Evolutionary conservation across 2,329 filamentous ascomycete species (phyloP), one percentile per base, ranked within the genome.

Genomic region (Zymoseptoria ardabiliae): DNA sequence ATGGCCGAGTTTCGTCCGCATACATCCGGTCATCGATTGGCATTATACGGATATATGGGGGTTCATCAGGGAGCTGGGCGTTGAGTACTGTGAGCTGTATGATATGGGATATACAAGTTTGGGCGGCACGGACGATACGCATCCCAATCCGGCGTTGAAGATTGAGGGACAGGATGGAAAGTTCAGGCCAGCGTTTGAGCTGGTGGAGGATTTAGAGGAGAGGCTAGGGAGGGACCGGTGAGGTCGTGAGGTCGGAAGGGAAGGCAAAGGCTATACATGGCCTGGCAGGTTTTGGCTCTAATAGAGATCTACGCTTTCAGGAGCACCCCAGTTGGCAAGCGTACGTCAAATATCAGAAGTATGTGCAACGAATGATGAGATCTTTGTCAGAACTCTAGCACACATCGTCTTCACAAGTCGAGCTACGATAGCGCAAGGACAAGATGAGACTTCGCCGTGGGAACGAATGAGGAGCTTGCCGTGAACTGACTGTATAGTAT

Each of bases 21-120:
- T 97, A 61, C 91, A 99, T 74, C 93, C 94, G 0, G 89, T 99
- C 9, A 92, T 99, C 70, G 94, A 99, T 75, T 99, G 94, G 94
- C 90, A 94, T 73, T 96, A 97, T 74, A 84, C 85, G 10, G 93
- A 97, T 73, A 93, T 97, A 57, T 97, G 94, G 94, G 85, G 86
- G 19, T 94, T 95, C 71, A 88, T 95, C 62, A 83, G 88, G 28
- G 85, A 89, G 69, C 77, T 97, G 28, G 81, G 85, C 1, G 85
- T 97, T 25, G 85, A 87, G 4, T 99, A 96, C 71, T 97, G 94
- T 74, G 77, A 80, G 10, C 79, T 99, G 23, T 99, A 99, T 74
- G 91, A 97, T 72, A 79, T 80, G 65, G 93, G 93, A 9, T 97
- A 94, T 75, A 96, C 94, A 2, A 93, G 89, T 64, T 79, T 99